Evolutionary conservation across 192 early-diverging fungal species (phyloP).

Genomic region (Kickxella alabastrina): DNA sequence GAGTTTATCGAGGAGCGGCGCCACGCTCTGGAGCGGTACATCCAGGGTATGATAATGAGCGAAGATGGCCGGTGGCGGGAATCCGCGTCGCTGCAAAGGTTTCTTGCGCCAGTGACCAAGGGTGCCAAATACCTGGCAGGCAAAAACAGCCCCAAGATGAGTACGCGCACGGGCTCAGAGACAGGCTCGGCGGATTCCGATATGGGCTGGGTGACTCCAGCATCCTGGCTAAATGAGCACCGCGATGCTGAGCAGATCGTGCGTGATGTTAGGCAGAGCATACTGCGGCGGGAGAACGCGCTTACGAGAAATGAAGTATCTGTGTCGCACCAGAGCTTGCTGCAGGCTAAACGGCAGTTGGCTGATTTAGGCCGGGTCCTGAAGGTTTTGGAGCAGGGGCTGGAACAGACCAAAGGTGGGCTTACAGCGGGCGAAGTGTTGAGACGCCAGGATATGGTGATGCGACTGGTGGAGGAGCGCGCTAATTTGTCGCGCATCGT

Average conservation of each 20-base stretch:
- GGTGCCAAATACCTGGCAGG: constrained; percentile 54
- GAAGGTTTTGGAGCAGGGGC: constrained; percentile 54
- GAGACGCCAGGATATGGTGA: constrained; percentile 75
- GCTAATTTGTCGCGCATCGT: constrained; percentile 61
- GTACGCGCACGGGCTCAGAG: constrained; percentile 31
- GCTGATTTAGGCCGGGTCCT: constrained; percentile 52
- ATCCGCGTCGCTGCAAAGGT: constrained; percentile 68
- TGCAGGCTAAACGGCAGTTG: constrained; percentile 72
- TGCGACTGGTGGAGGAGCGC: constrained; percentile 66
- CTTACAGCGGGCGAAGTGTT: constrained; percentile 68
- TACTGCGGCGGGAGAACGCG: constrained; percentile 70
- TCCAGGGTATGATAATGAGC: constrained; percentile 65
- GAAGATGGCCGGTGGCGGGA: constrained; percentile 75
- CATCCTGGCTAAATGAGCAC: constrained; percentile 79
- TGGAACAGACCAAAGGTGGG: constrained; percentile 23
- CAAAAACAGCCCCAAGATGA: constrained; percentile 20
- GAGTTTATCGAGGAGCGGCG: constrained; percentile 67
- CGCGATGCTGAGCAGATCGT: constrained; percentile 58
- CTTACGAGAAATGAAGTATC: constrained; percentile 70
- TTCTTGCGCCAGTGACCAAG: constrained; percentile 55
- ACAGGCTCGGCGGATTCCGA: constrained; percentile 17
- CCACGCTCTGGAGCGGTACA: constrained; percentile 72
- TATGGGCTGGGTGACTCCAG: constrained; percentile 57
- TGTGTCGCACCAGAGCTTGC: constrained; percentile 70
- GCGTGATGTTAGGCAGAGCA: constrained; percentile 68